phyloP scores from a whole-genome alignment of 352 stramenopile species.

The Pilasporangium apinafurcum region DNA sequence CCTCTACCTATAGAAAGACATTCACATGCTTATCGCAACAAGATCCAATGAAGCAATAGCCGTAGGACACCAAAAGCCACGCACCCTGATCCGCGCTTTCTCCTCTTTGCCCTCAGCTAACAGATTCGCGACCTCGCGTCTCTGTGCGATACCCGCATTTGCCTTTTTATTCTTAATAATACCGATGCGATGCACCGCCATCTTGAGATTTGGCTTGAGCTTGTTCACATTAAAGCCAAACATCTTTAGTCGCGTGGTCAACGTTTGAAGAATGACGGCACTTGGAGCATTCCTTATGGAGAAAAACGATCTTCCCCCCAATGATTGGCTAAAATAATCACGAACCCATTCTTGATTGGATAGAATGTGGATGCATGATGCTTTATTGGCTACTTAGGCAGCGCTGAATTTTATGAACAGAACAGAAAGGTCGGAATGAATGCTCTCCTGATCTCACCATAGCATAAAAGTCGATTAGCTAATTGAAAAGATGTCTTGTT shows the following conservation, averaged over 20 bases:
- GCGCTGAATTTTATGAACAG: no score
- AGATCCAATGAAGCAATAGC: background rate
- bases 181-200: conserved; percentile 88
- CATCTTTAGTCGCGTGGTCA: no score
- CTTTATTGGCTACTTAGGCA: no score
- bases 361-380: no score
- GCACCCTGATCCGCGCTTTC: conserved; percentile 91
- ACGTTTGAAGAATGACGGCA: background rate
- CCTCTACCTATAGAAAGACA: conserved; percentile 56
- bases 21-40: background rate
- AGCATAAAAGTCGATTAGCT: no score
- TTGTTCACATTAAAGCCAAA: conserved; percentile 90
- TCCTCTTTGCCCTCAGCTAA: conserved; percentile 88
- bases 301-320: no score
- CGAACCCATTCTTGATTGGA: no score
- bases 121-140: conserved; percentile 72
- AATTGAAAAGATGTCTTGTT: no score
- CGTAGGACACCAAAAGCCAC: conserved; percentile 10
- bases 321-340: no score
- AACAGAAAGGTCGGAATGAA: no score
- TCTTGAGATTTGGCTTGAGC: conserved; percentile 91
- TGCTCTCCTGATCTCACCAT: no score
- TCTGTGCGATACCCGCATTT: conserved; percentile 63
- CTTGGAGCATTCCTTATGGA: no score
- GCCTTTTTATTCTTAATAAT: conserved; percentile 92